Percentiles rank a stretch among this genome's conserved stretches.
Evolutionary conservation across 768 basidiomycete species (phyloP).

Genomic region (Rhodotorula graminis): DNA sequence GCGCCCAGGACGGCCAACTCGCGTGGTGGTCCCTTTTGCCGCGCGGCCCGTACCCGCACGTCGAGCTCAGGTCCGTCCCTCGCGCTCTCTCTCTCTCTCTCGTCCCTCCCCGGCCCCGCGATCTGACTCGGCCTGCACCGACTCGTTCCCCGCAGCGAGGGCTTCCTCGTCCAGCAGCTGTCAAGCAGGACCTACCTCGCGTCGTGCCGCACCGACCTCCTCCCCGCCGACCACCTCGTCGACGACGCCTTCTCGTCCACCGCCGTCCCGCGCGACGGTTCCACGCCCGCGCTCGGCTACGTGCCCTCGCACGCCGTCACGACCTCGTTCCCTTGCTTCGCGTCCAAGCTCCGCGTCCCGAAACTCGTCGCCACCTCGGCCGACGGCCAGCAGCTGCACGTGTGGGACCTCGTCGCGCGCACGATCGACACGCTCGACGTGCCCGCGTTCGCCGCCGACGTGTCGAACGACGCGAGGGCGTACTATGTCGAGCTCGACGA

Average conservation of each 20-base stretch:
- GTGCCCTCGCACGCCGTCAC: neutral
- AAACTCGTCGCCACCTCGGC: neutral
- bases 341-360: constrained; percentile 7
- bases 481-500: constrained; percentile 24
- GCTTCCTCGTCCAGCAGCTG: too few species aligned
- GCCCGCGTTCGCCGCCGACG: neutral
- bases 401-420: neutral
- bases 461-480: neutral
- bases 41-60: neutral
- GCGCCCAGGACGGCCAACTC: neutral
- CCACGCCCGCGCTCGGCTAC: neutral
- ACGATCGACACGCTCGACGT: neutral
- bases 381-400: neutral
- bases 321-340: neutral
- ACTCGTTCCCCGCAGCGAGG: too few species aligned
- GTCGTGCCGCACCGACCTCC: too few species aligned
- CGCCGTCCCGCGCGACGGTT: neutral
- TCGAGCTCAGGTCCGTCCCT: constrained; percentile 12
- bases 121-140: too few species aligned
- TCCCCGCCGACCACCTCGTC: too few species aligned
- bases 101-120: neutral
- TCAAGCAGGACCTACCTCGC: too few species aligned
- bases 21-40: neutral
- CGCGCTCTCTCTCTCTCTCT: too few species aligned
- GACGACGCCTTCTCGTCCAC: neutral